Evolutionary conservation across 225 moss, liverwort and hornwort species (phyloP).

Genomic region (Anthoceros angustus): DNA sequence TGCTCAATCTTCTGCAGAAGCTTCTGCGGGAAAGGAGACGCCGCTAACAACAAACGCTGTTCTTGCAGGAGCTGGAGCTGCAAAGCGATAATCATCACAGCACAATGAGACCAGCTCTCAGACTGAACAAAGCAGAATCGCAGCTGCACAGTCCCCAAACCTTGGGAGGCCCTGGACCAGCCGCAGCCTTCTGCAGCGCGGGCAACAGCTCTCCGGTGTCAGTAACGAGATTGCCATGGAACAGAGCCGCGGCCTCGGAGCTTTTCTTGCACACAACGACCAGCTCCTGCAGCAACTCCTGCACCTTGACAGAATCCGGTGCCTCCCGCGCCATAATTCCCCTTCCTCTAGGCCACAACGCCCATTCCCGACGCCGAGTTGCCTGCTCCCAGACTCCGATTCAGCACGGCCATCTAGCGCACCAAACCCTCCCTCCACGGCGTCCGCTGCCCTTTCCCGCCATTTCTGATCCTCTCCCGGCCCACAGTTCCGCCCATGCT

Average conservation of each 20-base stretch:
- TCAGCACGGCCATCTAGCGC: not conserved
- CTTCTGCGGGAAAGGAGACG: conserved; percentile 81
- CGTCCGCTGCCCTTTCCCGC: not conserved
- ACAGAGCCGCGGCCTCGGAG: conserved; percentile 54
- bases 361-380: not conserved
- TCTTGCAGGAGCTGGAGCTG: conserved; percentile 89
- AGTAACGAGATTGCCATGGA: conserved; percentile 50
- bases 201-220: conserved; percentile 60
- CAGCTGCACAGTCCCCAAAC: conserved; percentile 11
- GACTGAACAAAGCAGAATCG: not conserved
- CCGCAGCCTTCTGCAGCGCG: conserved; percentile 60
- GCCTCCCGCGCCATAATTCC: conserved; percentile 21
- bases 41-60: conserved; percentile 78
- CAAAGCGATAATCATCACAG: not conserved
- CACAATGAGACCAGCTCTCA: not conserved
- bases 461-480: not conserved
- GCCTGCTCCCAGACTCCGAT: not conserved
- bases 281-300: conserved; percentile 60
- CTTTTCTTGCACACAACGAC: conserved; percentile 55
- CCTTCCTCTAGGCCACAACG: not conserved
- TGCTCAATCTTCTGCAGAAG: conserved; percentile 92
- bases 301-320: conserved; percentile 45
- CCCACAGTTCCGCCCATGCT: not conserved
- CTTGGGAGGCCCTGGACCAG: conserved; percentile 67
- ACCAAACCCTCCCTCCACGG: not conserved